phyloP scores from a whole-genome alignment of 1,284 basidiomycete genomes.

The Cryptococcus depauperatus region DNA sequence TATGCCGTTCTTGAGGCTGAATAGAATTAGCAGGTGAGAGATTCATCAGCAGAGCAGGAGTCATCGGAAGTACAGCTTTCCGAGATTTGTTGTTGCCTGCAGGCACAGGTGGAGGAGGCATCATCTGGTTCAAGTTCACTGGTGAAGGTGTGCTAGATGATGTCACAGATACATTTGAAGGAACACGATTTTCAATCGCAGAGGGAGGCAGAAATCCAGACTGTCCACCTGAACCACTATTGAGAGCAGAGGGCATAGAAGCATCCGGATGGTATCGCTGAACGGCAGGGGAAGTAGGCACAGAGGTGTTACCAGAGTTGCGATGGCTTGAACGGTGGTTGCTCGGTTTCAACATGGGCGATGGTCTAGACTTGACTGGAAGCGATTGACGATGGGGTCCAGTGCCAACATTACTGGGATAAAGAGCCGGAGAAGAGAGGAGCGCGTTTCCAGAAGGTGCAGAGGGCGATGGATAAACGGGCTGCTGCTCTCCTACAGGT shows the following conservation, averaged over 20 bases:
- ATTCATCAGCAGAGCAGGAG: conserved; percentile 80
- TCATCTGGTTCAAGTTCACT: conserved; percentile 57
- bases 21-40: conserved; percentile 48
- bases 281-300: conserved; percentile 27
- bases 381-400: conserved; percentile 40
- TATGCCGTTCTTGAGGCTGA: neutral
- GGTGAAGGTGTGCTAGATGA: conserved; percentile 58
- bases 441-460: conserved; percentile 8
- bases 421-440: conserved; percentile 11
- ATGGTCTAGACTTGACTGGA: conserved; percentile 36
- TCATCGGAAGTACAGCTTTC: conserved; percentile 61
- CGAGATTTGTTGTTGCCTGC: conserved; percentile 13
- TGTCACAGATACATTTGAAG: conserved; percentile 16
- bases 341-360: conserved; percentile 45
- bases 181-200: conserved; percentile 28
- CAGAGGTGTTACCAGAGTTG: conserved; percentile 9
- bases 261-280: conserved; percentile 13
- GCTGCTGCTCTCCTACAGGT: conserved; percentile 9
- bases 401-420: conserved; percentile 9
- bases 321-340: conserved; percentile 27
- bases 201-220: conserved; percentile 38
- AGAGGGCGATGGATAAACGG: conserved; percentile 10
- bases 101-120: conserved; percentile 54
- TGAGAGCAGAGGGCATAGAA: conserved; percentile 5
- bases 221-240: too few species aligned